These are phyloP conservation scores for Pythium biforme DNA, from an alignment of 352 stramenopile genomes.

Conservation along the genomic window DNA sequence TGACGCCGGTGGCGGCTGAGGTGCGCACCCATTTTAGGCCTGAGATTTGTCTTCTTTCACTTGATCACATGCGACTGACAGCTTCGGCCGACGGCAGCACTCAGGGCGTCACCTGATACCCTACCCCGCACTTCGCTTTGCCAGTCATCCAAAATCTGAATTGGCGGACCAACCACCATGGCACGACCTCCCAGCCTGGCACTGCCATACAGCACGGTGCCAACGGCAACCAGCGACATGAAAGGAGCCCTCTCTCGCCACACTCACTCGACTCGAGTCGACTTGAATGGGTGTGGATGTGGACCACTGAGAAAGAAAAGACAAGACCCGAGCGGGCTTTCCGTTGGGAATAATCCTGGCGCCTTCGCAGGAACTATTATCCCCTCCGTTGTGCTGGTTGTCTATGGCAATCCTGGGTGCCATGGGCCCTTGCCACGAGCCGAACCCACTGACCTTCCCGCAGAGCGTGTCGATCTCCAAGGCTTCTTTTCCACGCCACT, in stretches of 20 bases:
- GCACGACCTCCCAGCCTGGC: not conserved
- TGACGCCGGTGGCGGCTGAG: no score
- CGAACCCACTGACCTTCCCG: not conserved
- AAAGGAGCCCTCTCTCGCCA: not conserved
- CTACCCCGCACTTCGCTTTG: constrained; percentile 20
- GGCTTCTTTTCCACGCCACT: not conserved
- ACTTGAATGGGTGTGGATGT: not conserved
- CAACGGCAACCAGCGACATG: constrained; percentile 11
- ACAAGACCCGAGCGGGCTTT: not conserved
- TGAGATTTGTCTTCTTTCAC: not conserved
- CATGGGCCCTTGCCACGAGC: not conserved
- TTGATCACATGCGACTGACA: not conserved
- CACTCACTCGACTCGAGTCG: not conserved
- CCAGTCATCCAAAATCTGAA: constrained; percentile 15
- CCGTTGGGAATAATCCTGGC: not conserved
- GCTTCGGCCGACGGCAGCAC: not conserved
- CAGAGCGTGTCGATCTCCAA: not conserved
- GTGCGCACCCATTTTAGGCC: not conserved
- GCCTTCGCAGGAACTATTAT: not conserved
- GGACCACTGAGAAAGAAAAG: not conserved
- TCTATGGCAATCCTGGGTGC: not conserved
- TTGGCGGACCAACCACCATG: not conserved
- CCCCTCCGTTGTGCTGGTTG: not conserved
- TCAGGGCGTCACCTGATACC: constrained; percentile 5
- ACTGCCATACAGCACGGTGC: not conserved